phyloP scores from a whole-genome alignment of 2,329 filamentous ascomycete genomes.

The Stachybotrys elegans region DNA sequence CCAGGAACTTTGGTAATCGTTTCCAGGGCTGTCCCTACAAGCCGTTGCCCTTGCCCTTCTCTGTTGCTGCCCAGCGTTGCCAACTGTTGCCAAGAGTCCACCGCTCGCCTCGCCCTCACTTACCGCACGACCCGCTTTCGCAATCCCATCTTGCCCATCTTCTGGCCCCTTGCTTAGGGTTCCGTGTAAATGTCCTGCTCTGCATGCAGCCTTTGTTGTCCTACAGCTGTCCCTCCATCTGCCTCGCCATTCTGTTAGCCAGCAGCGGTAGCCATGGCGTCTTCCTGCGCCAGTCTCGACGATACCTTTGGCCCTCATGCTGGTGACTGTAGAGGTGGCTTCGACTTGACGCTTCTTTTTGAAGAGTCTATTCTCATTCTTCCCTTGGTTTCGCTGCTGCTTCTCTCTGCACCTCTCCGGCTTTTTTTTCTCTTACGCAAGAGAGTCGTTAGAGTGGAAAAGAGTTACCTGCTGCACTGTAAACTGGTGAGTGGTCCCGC shows the following conservation, averaged over 20 bases:
- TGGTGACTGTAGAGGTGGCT: slow-evolving; percentile 30
- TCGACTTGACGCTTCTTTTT: slow-evolving; percentile 45
- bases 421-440: slow-evolving; percentile 12
- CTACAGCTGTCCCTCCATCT: not conserved
- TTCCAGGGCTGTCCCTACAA: too few relatives aligned
- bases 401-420: slow-evolving; percentile 20
- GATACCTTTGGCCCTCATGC: slow-evolving; percentile 15
- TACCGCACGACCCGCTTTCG: too few relatives aligned
- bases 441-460: slow-evolving; percentile 13
- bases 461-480: slow-evolving; percentile 11
- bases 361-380: slow-evolving; percentile 27
- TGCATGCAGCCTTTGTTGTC: not conserved
- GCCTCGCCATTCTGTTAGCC: not conserved
- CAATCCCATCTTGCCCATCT: too few relatives aligned
- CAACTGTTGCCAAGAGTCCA: too few relatives aligned
- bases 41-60: too few relatives aligned
- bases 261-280: slow-evolving; percentile 6
- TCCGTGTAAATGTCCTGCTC: not conserved
- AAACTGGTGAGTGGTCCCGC: slow-evolving; percentile 13
- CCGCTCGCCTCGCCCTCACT: too few relatives aligned
- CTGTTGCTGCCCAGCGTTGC: too few relatives aligned
- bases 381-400: slow-evolving; percentile 18
- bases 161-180: not conserved
- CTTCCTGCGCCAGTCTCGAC: slow-evolving; percentile 8
- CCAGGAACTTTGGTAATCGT: too few relatives aligned